Conservation (phyloP, 2,329 filamentous ascomycete genomes). For the Pestalotiopsis sp. region DNA sequence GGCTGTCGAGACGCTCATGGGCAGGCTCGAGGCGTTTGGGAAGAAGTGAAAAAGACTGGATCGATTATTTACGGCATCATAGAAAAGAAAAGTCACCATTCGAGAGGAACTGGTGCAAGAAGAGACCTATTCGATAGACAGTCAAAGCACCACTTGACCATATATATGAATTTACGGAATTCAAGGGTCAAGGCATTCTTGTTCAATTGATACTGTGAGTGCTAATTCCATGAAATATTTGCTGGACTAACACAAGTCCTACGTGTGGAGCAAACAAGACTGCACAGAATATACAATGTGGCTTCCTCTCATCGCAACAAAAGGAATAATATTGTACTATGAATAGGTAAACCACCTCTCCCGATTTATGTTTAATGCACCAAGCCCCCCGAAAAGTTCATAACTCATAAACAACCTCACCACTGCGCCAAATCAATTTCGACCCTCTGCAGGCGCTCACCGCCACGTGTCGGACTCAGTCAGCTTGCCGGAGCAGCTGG, state of each 20-base stretch:
- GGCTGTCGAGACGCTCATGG: conserved; percentile 66
- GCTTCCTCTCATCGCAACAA: background rate
- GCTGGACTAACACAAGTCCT: too few species aligned
- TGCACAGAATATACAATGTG: background rate
- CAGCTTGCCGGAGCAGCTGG: conserved; percentile 29
- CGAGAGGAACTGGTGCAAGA: too few species aligned
- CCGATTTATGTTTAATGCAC: background rate
- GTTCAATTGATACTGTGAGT: too few species aligned
- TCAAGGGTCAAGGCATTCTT: too few species aligned
- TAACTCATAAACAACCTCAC: background rate
- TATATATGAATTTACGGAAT: too few species aligned
- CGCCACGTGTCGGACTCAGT: conserved; percentile 36
- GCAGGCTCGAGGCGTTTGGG: conserved; percentile 36
- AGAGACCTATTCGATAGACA: too few species aligned
- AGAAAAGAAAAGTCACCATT: too few species aligned
- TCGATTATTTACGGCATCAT: too few species aligned
- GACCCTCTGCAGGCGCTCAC: conserved; percentile 8
- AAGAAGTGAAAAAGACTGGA: background rate
- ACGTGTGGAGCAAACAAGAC: too few species aligned
- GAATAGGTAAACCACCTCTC: background rate
- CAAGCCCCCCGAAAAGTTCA: background rate
- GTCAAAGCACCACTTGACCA: too few species aligned
- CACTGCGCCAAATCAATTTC: too few species aligned
- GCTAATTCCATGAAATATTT: too few species aligned
- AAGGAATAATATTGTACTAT: background rate